A percentile compares a stretch with the other conserved stretches of the same genome.
These are phyloP conservation scores for Ustulina deusta DNA, from an alignment of 2,329 filamentous ascomycete species.

Conservation along the genomic window DNA sequence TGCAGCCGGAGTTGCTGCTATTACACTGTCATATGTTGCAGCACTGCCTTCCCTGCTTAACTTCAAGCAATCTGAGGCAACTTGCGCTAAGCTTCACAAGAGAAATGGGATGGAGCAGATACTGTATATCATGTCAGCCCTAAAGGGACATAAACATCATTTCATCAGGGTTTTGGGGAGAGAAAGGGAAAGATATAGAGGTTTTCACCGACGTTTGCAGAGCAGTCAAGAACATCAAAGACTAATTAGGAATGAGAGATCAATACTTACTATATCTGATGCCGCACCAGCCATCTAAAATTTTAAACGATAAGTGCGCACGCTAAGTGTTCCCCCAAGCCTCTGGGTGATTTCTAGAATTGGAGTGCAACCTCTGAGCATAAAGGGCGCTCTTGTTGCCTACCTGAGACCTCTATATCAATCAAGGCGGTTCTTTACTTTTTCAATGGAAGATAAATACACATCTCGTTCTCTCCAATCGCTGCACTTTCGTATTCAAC, in stretches of 20 bases:
- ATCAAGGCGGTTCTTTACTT: slow-evolving; percentile 10
- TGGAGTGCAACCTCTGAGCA: too few relatives aligned
- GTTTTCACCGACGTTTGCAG: slow-evolving; percentile 5
- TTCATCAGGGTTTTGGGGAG: slow-evolving; percentile 21
- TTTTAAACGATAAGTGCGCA: too few relatives aligned
- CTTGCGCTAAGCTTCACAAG: slow-evolving; percentile 12
- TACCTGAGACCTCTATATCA: slow-evolving; percentile 1
- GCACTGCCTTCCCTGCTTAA: slow-evolving; percentile 16
- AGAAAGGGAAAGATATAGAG: slow-evolving; percentile 13
- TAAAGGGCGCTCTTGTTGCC: too few relatives aligned
- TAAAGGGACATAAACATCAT: slow-evolving; percentile 8
- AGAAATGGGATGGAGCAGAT: slow-evolving; percentile 17
- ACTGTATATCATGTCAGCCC: slow-evolving; percentile 12
- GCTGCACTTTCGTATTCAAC: slow-evolving; percentile 15
- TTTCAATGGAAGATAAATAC: slow-evolving; percentile 12
- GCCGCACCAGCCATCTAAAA: too few relatives aligned
- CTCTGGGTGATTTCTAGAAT: too few relatives aligned
- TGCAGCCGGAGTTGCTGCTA: slow-evolving; percentile 15
- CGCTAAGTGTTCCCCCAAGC: too few relatives aligned
- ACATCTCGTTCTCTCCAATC: slow-evolving; percentile 12
- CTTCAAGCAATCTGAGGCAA: neutral
- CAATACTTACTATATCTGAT: too few relatives aligned
- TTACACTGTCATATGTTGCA: slow-evolving; percentile 14
- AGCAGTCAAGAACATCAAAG: slow-evolving; percentile 1
- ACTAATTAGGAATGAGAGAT: too few relatives aligned